Evolutionary conservation across 371 early-diverging fungal species (phyloP).

Genomic region (Blakeslea trispora): DNA sequence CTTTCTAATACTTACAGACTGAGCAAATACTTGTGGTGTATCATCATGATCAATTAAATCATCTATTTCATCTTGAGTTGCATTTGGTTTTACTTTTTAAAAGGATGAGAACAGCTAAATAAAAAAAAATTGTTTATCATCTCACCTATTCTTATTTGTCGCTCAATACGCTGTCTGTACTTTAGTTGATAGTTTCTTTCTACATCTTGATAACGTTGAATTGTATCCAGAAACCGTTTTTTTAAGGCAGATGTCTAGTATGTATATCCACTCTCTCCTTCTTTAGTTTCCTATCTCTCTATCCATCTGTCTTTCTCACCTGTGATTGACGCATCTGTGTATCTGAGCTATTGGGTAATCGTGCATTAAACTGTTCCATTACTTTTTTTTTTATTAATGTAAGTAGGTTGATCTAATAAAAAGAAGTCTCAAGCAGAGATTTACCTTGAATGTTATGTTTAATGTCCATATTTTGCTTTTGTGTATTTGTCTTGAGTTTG

Average conservation of each 20-base stretch:
- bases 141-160: conserved; percentile 80
- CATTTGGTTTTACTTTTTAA: conserved; percentile 85
- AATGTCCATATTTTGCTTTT: conserved; percentile 29
- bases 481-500: conserved; percentile 29
- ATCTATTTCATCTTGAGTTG: conserved; percentile 76
- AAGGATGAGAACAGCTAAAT: too few species aligned
- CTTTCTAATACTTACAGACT: conserved; percentile 64
- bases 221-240: conserved; percentile 77
- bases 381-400: conserved; percentile 16
- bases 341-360: conserved; percentile 28
- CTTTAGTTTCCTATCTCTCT: neutral
- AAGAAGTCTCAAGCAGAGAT: neutral
- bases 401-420: neutral
- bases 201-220: conserved; percentile 75
- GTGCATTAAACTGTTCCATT: conserved; percentile 29
- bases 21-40: conserved; percentile 76
- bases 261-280: too few species aligned
- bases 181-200: conserved; percentile 77
- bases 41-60: conserved; percentile 69
- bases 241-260: conserved; percentile 19
- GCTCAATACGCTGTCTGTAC: conserved; percentile 75
- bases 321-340: conserved; percentile 38
- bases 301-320: conserved; percentile 10
- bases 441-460: conserved; percentile 38
- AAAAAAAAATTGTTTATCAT: too few species aligned